Conservation (phyloP, 352 stramenopile genomes). For the Phytopythium helicoides region DNA sequence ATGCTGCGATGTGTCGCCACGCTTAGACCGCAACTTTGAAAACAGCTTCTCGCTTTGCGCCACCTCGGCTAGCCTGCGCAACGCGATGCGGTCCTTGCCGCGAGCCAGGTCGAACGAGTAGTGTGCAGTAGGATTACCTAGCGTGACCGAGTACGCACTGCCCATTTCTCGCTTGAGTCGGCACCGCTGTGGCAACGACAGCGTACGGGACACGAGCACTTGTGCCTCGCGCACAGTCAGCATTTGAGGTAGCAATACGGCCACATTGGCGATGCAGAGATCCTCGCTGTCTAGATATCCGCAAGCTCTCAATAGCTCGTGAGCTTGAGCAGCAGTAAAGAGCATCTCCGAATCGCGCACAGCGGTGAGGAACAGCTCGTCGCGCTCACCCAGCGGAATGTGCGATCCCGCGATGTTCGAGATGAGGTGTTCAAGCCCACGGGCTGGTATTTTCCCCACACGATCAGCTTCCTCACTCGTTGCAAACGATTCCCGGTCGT, state of each 20-base stretch:
- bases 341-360: constrained; percentile 77
- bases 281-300: constrained; percentile 51
- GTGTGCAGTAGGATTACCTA: constrained; percentile 82
- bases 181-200: constrained; percentile 69
- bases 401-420: constrained; percentile 59
- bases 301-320: constrained; percentile 78
- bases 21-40: constrained; percentile 46
- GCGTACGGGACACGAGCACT: constrained; percentile 56
- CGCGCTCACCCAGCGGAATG: constrained; percentile 57
- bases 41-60: constrained; percentile 84
- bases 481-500: constrained; percentile 66
- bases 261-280: constrained; percentile 64
- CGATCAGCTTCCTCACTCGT: constrained; percentile 51
- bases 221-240: constrained; percentile 76
- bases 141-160: constrained; percentile 76
- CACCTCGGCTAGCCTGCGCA: constrained; percentile 81
- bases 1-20: constrained; percentile 83
- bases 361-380: constrained; percentile 76
- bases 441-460: constrained; percentile 60
- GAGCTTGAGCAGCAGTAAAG: constrained; percentile 77
- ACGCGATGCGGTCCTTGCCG: constrained; percentile 67
- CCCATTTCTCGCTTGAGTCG: constrained; percentile 81
- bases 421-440: constrained; percentile 68
- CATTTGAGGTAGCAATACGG: constrained; percentile 82
- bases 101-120: constrained; percentile 81